Conservation (phyloP, 192 early-diverging fungal genomes). For the Martensiomyces pterosporus region DNA sequence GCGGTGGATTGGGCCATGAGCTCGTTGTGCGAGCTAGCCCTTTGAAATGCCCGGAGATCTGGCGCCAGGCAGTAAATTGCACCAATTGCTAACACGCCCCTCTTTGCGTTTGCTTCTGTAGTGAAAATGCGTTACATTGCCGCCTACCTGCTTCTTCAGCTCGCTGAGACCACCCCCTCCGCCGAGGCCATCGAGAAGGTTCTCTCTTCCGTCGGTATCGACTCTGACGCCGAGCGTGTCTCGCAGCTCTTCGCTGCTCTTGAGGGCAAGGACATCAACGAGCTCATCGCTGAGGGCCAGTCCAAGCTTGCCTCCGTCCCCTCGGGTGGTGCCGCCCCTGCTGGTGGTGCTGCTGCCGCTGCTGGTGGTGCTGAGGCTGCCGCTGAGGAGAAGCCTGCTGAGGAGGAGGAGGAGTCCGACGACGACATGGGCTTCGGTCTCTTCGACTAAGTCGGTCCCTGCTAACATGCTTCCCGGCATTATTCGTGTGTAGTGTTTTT, state of each 20-base stretch:
- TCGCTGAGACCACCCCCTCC: conserved; percentile 71
- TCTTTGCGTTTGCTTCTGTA: conserved; percentile 11
- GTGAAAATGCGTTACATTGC: conserved; percentile 93
- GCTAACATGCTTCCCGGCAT: no score
- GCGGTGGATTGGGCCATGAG: no score
- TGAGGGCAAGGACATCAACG: conserved; percentile 82
- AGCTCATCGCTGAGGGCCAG: conserved; percentile 90
- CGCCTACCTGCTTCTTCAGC: conserved; percentile 92
- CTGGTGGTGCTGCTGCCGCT: conserved; percentile 61
- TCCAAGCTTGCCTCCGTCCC: conserved; percentile 93
- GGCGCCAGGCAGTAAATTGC: no score
- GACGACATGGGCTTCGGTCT: conserved; percentile 98
- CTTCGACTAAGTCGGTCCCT: conserved; percentile 97
- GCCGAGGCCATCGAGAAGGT: conserved; percentile 76
- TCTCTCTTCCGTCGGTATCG: conserved; percentile 86
- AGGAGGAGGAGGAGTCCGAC: conserved; percentile 84
- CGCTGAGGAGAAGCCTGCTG: conserved; percentile 50
- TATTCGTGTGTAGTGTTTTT: conserved; percentile 9
- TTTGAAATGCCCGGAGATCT: no score
- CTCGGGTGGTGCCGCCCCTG: conserved; percentile 77
- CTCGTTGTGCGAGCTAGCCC: no score
- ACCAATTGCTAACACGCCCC: conserved; percentile 3
- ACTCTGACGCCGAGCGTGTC: conserved; percentile 80
- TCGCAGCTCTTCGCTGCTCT: conserved; percentile 75
- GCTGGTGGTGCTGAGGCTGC: conserved; percentile 63